These are phyloP conservation scores for Phytophthora nicotianae DNA, from an alignment of 352 stramenopile species.

Conservation along the genomic window DNA sequence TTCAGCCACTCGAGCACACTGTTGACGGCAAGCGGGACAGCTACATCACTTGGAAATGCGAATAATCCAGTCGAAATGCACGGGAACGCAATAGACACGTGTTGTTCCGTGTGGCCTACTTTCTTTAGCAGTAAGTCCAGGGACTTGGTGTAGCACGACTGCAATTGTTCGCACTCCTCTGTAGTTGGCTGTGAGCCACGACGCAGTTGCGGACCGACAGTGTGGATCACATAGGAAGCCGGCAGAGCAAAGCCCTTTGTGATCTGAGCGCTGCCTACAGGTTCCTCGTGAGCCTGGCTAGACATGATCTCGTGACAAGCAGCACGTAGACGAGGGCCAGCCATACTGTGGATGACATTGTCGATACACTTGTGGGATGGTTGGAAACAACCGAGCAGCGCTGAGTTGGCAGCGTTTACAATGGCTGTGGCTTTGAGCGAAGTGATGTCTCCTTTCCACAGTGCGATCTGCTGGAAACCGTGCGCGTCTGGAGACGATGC, in stretches of 20 bases:
- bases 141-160: slow-evolving; percentile 57
- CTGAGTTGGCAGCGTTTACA: slow-evolving; percentile 71
- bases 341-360: slow-evolving; percentile 74
- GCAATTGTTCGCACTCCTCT: slow-evolving; percentile 36
- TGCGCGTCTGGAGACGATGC: slow-evolving; percentile 5
- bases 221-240: slow-evolving; percentile 62
- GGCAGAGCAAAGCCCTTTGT: slow-evolving; percentile 59
- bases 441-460: slow-evolving; percentile 79
- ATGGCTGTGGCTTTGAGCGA: slow-evolving; percentile 62
- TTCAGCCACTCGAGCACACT: slow-evolving; percentile 61
- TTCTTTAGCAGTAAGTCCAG: slow-evolving; percentile 52
- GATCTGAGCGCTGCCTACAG: slow-evolving; percentile 56
- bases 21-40: slow-evolving; percentile 49
- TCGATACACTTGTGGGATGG: slow-evolving; percentile 75
- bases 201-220: slow-evolving; percentile 59
- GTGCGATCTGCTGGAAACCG: slow-evolving; percentile 41
- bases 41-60: slow-evolving; percentile 61
- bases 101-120: slow-evolving; percentile 18
- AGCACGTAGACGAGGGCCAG: slow-evolving; percentile 56
- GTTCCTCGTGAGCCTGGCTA: slow-evolving; percentile 43
- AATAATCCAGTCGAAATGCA: slow-evolving; percentile 78
- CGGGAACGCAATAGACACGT: slow-evolving; percentile 54
- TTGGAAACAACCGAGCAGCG: slow-evolving; percentile 73
- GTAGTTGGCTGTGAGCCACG: slow-evolving; percentile 30
- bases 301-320: slow-evolving; percentile 60